Percentiles rank a stretch among this genome's conserved stretches.
These are phyloP conservation scores for Colletotrichum siamense DNA, from an alignment of 2,329 filamentous ascomycete species.

Conservation along the genomic window DNA sequence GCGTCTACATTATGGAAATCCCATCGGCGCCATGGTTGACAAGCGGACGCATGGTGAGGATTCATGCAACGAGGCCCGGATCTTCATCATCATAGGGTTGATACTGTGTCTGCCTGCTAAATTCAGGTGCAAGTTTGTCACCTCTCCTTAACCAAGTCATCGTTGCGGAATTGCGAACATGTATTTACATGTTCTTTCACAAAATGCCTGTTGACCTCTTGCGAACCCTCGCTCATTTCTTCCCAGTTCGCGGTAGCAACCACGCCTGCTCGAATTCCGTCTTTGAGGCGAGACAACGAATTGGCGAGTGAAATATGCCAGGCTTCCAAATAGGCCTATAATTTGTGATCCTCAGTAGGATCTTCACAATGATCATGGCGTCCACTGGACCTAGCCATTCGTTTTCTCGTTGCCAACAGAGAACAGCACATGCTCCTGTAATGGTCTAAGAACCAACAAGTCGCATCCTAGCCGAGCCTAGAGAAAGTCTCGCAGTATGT, in stretches of 20 bases:
- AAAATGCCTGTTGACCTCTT: not conserved
- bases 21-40: not conserved
- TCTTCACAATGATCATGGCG: not conserved
- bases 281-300: not conserved
- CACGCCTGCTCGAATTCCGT: not conserved
- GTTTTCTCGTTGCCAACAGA: not conserved
- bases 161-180: not conserved
- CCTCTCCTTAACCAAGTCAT: not conserved
- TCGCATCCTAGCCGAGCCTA: not conserved
- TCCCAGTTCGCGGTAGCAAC: not conserved
- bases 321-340: not conserved
- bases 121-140: not conserved
- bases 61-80: not conserved
- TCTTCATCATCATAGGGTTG: not conserved
- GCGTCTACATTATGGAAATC: not conserved
- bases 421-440: not conserved
- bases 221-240: not conserved
- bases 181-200: not conserved
- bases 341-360: not conserved
- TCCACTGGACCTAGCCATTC: not conserved
- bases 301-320: not conserved
- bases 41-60: not conserved
- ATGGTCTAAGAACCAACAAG: not conserved
- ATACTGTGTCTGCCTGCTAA: not conserved
- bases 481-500: not conserved